Evolutionary conservation across 768 basidiomycete species (phyloP), one percentile per base, ranked within the genome.

Genomic region (Collybiopsis confluens): DNA sequence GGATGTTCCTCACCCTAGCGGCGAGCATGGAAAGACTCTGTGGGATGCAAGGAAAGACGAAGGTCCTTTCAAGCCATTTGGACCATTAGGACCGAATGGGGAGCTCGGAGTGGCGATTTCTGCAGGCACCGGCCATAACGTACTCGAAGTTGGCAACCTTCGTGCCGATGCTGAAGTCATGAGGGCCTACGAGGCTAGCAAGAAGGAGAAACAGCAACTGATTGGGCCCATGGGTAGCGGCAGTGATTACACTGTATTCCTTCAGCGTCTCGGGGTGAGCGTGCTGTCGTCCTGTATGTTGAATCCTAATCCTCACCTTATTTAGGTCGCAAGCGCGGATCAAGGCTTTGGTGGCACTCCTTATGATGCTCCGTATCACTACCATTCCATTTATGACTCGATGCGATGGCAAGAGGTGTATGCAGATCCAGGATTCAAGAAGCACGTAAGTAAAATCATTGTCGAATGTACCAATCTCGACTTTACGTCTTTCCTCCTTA

Each of bases 211-310:
- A 9, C 62, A 67, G n/a, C 71, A 68, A 2, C 79, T 76, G 18
- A 68, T 93, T 33, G 36, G 38, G 0, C 78, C 89, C 15, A 70
- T 93, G n/a, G 92, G 92, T 37, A 89, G 86, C 48, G 92, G 92
- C 23, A 92, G 90, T 54, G 96, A 98, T 68, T 98, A 79, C 60
- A 97, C 95, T 0, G 87, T 92, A 9, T 97, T 98, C 73, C 70
- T 98, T 61, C 92, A 98, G 67, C 75, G 85, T 38, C 73, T 84
- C 48, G 88, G 88, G 1, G 79, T 88, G 50, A 69, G 81, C 43
- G 56, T 33, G 59, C 8, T 52, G 61, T 4, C 20, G n/a, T n/a
- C n/a, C n/a, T n/a, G n/a, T n/a, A n/a, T n/a, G n/a, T 30, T 15
- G 13, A 16, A 13, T 18, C 10, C 18, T 8, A 5, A 33, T 7